Base-by-base conservation (phyloP, 495 filamentous ascomycete species). In the Penicillium ucsense region DNA sequence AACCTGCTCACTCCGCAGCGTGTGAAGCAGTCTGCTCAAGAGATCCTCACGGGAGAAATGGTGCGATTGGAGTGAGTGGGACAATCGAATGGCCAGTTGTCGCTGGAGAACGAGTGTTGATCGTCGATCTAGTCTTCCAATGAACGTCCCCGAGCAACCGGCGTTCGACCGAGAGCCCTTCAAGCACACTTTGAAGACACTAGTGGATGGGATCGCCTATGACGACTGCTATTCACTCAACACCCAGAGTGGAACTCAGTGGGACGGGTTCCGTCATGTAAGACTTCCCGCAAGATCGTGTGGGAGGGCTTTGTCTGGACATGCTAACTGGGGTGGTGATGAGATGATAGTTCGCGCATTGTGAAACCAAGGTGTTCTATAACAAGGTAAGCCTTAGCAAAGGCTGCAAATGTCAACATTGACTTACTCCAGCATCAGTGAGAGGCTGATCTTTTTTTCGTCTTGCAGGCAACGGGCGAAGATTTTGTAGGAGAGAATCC, bases 201-300 rank as follows among this genome's bases (percentile, higher is more conserved):
- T 76, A 0, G 47, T 54, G 0, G 56, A 63, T 31, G 66, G 61
- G 28, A 37, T 74, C 5, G 69, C 67, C 0, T 80, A 76, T 47
- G 80, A 85, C 43, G 83, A 86, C 52, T 67, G 78, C 35, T 80
- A 85, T 46, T 67, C 66, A 3, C 56, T 88, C 60, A 88, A 88
- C 57, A 88, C 84, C 0, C 84, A 88, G 56, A 76, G 75, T 53
- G 76, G 78, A 12, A 82, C 80, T 3, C 85, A 89, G 61, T 88
- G 85, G 85, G 85, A 89, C 61, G 80, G 82, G 27, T 79, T 88
- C 43, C 63, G 80, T 44, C 83, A 86, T 56, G 74, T 78, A 62
- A 33, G 57, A 53, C n/a, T 40, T 20, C 20, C 20, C 20, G 20
- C 20, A 20, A 20, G 20, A 20, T 20, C 20, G 20, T 20, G 20